Evolutionary conservation across 169 alveolate species (phyloP).

Genomic region (Plasmodium fragile): DNA sequence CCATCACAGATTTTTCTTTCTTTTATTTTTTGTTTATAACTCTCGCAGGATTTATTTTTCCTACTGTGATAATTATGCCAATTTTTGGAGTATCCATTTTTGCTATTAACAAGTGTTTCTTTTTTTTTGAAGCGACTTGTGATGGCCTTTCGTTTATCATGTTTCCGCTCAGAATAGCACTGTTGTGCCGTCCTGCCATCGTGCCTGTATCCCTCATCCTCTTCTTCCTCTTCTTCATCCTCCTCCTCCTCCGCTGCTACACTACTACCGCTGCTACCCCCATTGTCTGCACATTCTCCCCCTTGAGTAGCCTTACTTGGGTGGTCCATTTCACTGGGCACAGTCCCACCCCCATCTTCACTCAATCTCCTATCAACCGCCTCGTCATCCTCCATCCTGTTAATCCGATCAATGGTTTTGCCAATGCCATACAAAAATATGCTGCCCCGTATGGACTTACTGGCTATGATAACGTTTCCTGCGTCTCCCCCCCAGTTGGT

Average conservation of each 20-base stretch:
- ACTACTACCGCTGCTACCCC: background rate
- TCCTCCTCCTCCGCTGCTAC: background rate
- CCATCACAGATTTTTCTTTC: slow-evolving; percentile 45
- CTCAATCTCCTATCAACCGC: background rate
- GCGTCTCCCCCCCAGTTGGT: background rate
- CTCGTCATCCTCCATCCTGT: slow-evolving; percentile 32
- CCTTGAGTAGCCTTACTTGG: background rate
- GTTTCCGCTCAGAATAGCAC: background rate
- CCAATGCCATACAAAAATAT: slow-evolving; percentile 28
- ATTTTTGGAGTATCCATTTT: background rate
- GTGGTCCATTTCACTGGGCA: background rate
- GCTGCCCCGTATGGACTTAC: slow-evolving; percentile 32
- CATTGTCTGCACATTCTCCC: background rate
- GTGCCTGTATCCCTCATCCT: background rate
- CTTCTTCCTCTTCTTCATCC: background rate
- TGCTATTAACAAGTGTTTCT: background rate
- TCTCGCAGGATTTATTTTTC: background rate
- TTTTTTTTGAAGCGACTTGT: background rate
- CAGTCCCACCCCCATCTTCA: background rate
- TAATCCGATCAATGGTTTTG: slow-evolving; percentile 45
- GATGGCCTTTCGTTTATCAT: background rate
- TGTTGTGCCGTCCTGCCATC: background rate
- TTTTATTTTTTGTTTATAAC: slow-evolving; percentile 4
- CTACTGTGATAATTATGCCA: background rate
- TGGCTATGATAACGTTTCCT: slow-evolving; percentile 45